phyloP scores from a whole-genome alignment of 2,329 filamentous ascomycete species.

The Endocalyx cinctus region DNA sequence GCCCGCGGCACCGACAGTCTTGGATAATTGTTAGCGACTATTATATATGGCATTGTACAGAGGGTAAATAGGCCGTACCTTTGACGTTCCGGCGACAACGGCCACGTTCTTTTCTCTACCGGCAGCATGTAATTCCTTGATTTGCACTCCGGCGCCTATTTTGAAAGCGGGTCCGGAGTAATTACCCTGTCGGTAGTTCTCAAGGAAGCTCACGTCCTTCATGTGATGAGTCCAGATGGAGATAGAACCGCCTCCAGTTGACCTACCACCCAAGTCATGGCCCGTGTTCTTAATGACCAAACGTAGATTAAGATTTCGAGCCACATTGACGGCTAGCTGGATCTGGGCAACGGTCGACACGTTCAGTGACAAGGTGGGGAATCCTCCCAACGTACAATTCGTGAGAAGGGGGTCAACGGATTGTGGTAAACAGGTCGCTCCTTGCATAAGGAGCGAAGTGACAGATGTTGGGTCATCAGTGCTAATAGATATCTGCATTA shows the following conservation, averaged over 20 bases:
- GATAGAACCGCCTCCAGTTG: constrained; percentile 20
- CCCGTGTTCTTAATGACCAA: constrained; percentile 25
- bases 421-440: constrained; percentile 21
- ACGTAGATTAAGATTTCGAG: constrained; percentile 21
- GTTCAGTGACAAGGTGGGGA: constrained; percentile 22
- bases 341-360: constrained; percentile 21
- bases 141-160: constrained; percentile 22
- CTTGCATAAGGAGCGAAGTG: constrained; percentile 21
- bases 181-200: constrained; percentile 18
- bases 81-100: constrained; percentile 20
- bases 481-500: constrained; percentile 10
- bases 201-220: constrained; percentile 21
- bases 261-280: constrained; percentile 23
- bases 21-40: too few species aligned
- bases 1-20: constrained; percentile 39
- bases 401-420: constrained; percentile 18
- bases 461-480: constrained; percentile 25
- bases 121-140: constrained; percentile 21
- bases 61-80: constrained; percentile 11
- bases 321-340: constrained; percentile 22
- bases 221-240: constrained; percentile 25
- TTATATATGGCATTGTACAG: too few species aligned
- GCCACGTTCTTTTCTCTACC: constrained; percentile 18
- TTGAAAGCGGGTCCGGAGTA: constrained; percentile 24
- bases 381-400: constrained; percentile 21